phyloP scores from a whole-genome alignment of 2,329 filamentous ascomycete species.

The Tolypocladium cylindrosporum region DNA sequence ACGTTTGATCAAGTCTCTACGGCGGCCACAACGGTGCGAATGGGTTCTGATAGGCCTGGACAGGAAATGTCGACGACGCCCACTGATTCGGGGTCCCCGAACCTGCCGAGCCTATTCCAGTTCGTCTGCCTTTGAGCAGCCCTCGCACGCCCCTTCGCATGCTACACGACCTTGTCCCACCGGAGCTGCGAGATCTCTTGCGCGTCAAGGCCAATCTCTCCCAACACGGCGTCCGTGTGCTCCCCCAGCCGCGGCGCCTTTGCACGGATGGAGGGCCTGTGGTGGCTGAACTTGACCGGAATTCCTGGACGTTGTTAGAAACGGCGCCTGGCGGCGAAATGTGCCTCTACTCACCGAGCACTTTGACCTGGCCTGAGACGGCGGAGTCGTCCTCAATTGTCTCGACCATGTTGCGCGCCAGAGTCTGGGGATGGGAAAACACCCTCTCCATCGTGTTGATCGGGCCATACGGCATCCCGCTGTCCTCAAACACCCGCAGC shows the following conservation, averaged over 20 bases:
- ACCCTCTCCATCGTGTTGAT: conserved; percentile 34
- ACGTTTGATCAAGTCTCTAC: too few species aligned
- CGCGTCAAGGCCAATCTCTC: conserved; percentile 1
- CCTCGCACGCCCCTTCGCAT: background rate
- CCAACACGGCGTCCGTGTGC: conserved; percentile 8
- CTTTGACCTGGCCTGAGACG: conserved; percentile 3
- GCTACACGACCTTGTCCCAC: conserved; percentile 1
- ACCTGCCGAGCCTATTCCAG: too few species aligned
- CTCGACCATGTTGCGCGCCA: conserved; percentile 24
- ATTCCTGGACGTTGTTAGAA: background rate
- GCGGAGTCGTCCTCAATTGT: conserved; percentile 11
- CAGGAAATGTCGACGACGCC: too few species aligned
- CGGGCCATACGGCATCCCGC: conserved; percentile 33
- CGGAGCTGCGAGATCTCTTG: conserved; percentile 1
- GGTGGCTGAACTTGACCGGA: conserved; percentile 9
- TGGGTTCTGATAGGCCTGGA: too few species aligned
- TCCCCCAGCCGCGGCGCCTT: conserved; percentile 6
- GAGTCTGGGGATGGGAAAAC: conserved; percentile 31
- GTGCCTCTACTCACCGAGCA: conserved; percentile 2
- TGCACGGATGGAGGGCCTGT: background rate
- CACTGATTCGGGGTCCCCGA: too few species aligned
- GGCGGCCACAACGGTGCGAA: too few species aligned
- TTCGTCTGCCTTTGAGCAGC: too few species aligned
- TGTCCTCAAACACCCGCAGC: conserved; percentile 27
- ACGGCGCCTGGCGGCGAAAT: too few species aligned